Percentiles rank a stretch among this genome's conserved stretches.
Conservation (phyloP, 164 flowering plant species). For the Liquidambar formosana region DNA sequence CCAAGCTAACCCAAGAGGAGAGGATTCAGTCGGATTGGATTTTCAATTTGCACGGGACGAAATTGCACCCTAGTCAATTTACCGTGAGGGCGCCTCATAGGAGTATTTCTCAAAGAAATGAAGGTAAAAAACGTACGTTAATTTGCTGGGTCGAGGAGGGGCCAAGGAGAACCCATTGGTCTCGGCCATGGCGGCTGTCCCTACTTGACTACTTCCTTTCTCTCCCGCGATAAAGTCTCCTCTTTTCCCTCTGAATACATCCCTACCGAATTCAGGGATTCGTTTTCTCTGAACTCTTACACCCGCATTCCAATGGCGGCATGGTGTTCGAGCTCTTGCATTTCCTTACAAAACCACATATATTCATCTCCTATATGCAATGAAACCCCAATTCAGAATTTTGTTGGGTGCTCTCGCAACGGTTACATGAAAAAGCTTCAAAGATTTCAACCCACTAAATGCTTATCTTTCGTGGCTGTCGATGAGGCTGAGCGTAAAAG, state of each 20-base stretch:
- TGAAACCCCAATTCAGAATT: not conserved
- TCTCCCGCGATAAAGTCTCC: too few relatives aligned
- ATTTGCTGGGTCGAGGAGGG: too few relatives aligned
- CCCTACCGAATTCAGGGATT: not conserved
- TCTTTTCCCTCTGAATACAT: too few relatives aligned
- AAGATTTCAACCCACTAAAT: not conserved
- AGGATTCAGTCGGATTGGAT: too few relatives aligned
- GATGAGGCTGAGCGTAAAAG: not conserved
- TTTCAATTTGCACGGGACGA: too few relatives aligned
- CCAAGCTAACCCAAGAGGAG: too few relatives aligned
- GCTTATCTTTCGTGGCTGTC: not conserved
- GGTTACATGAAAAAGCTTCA: not conserved
- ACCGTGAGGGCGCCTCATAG: too few relatives aligned
- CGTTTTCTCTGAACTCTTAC: not conserved
- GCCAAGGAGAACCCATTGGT: too few relatives aligned
- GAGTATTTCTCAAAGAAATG: too few relatives aligned
- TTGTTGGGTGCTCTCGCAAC: not conserved
- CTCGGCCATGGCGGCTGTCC: not conserved
- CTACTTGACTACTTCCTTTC: not conserved
- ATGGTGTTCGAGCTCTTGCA: conserved; percentile 1
- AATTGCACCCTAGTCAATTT: too few relatives aligned
- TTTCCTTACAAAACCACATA: conserved; percentile 2
- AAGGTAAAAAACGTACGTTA: too few relatives aligned
- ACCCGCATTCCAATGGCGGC: conserved; percentile 9
- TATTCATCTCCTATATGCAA: not conserved